Conservation (phyloP, 2,329 filamentous ascomycete genomes). For the Verticillium alfalfae region DNA sequence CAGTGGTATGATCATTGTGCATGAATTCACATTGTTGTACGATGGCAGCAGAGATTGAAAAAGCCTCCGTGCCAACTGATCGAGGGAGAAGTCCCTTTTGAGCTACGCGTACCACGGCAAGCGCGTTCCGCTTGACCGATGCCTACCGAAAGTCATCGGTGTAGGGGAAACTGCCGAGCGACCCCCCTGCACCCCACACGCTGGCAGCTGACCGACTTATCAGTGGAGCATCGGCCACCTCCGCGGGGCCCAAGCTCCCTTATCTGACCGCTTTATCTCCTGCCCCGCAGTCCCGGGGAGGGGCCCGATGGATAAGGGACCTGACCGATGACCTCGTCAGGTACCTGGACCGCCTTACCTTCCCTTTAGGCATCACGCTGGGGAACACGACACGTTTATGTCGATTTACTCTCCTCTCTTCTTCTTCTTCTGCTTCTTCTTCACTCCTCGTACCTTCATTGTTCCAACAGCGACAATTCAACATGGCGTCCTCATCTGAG, state of each 20-base stretch:
- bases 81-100: background rate
- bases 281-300: background rate
- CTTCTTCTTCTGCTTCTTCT: conserved; percentile 3
- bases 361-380: background rate
- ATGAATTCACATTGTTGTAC: background rate
- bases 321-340: background rate
- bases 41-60: background rate
- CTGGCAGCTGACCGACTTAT: background rate
- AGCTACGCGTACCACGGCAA: background rate
- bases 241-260: background rate
- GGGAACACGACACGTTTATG: background rate
- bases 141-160: background rate
- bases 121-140: background rate
- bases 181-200: background rate
- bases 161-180: background rate
- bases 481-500: conserved; percentile 26
- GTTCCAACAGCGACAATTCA: background rate
- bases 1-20: no score
- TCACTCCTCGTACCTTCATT: background rate
- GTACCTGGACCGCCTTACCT: background rate
- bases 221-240: background rate
- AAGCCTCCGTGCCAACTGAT: background rate
- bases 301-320: background rate
- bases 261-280: background rate
- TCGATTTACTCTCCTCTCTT: conserved; percentile 3